Conservation (phyloP, 805 yeast genomes). For the Sporopachydermia quercuum region DNA sequence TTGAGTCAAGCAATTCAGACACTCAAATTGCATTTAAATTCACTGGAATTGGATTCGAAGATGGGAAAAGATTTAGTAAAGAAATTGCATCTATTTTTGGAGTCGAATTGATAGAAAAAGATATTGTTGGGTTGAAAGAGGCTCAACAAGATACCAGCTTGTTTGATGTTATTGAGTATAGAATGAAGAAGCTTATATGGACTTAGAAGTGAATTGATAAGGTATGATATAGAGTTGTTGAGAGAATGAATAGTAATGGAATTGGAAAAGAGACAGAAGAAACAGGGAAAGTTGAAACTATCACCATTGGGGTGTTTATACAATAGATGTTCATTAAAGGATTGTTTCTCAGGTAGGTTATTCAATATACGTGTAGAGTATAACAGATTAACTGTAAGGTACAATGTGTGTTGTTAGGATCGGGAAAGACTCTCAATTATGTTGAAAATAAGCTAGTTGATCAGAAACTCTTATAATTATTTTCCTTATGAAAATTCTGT, state of each 20-base stretch:
- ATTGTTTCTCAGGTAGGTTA: too few relatives aligned
- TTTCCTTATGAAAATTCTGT: too few relatives aligned
- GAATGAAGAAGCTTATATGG: conserved; percentile 25
- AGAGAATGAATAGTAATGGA: background rate
- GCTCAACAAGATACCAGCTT: conserved; percentile 21
- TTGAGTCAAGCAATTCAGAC: background rate
- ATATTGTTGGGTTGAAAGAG: conserved; percentile 21
- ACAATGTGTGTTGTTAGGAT: too few relatives aligned
- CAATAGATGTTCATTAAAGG: too few relatives aligned
- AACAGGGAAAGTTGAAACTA: too few relatives aligned
- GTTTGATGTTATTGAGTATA: conserved; percentile 21
- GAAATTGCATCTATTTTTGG: conserved; percentile 13
- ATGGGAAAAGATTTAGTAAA: conserved; percentile 12
- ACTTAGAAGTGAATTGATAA: conserved; percentile 11
- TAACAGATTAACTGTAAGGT: too few relatives aligned
- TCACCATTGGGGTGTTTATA: too few relatives aligned
- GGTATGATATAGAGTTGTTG: background rate
- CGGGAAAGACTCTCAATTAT: too few relatives aligned
- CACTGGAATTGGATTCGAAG: conserved; percentile 12
- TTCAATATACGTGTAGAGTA: too few relatives aligned
- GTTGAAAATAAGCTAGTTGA: too few relatives aligned
- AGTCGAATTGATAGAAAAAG: conserved; percentile 16
- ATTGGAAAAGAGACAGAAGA: background rate
- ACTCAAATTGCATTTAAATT: conserved; percentile 12
- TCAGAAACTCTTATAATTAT: too few relatives aligned